Evolutionary conservation across 2,329 filamentous ascomycete species (phyloP), one percentile per base, ranked within the genome.

Genomic region (Ploettnerulaceae sp.): DNA sequence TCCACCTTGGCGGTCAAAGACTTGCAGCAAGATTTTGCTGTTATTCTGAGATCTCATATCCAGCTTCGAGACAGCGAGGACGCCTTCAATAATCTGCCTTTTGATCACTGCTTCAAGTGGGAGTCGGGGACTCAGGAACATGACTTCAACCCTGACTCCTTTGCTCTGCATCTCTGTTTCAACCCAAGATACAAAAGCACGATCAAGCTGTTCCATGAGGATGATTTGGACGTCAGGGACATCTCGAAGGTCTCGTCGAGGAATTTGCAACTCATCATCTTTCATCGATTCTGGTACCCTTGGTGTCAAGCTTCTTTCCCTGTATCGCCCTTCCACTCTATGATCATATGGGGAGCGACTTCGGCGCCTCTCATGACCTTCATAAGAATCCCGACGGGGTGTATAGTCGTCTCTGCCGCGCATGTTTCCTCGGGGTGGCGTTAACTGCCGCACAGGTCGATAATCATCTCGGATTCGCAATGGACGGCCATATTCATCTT

Each of bases 191-290:
- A 95, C 81, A 60, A 95, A 96, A 47, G 88, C 83, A 50, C 84
- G 75, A 49, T 84, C 80, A 9, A 94, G 75, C 56, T 89, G 82
- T 54, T 91, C 82, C 34, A 91, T 73, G 4, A 94, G 77, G 21
- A 96, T 78, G 22, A 97, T 80, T 64, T 96, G 89, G 12, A 96
- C 85, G 58, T 97, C 89, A 2, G 91, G 90, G 17, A 96, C 82
- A 54, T 93, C 81, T 47, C 76, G 71, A 4, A 86, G 81, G 48
- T 81, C 78, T 47, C 89, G 76, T 46, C 82, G 78, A 33, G 89
- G 87, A 6, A 95, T 77, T 22, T 86, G 83, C 9, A 89, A 71
- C 26, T 79, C 76, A 29, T 76, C 71, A 52, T 85, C 79, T 25
- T 71, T 69, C 69, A 28, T 73, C 68, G 17, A 76, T 67, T 39